Base-by-base conservation (phyloP, 306 rosid genomes). In the Oxytropis ochrocephala region DNA sequence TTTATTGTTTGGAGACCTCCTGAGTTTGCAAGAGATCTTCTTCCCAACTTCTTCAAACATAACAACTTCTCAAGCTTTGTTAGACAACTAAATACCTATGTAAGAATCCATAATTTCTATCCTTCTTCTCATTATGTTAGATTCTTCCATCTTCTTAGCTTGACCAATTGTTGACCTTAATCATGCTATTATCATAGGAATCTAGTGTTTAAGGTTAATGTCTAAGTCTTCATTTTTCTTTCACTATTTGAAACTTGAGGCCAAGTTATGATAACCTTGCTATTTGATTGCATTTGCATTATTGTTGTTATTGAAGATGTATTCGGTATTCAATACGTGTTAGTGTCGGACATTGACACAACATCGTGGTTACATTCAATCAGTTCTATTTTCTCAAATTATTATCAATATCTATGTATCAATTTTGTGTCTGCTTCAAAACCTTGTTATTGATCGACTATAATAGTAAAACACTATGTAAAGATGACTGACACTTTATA, bases 1-100 rank as follows among this genome's bases (percentile, higher is more conserved):
- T 90, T 90, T 51, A 79, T 87, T 33, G 96, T 90, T 16, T 87
- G 96, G 85, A 87, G 87, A 11, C 93, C 96, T 6, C 81, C 94
- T 14, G 94, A 87, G 76, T 90, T 90, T 48, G 86, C 96, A 11
- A 82, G 84, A 64, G 86, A 90, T 55, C 88, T 90, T 59, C 96
- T 89, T 62, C 96, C 96, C 1, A 89, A 85, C 73, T 89, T 83
- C 69, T 89, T 89, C 91, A 89, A 89, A 59, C 96, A 89, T 84
- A 89, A 89, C 87, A 89, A 89, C 77, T 89, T 89, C 85, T 89
- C 96, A 7, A 89, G 96, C 83, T 89, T 89, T 74, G 96, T 89
- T 65, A 74, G 96, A 12, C 96, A 89, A 64, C 96, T 89, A 72
- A 89, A 89, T 49, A 87, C 96, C 57, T 90, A 90, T 66, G 96